Evolutionary conservation across 2,329 filamentous ascomycete genomes (phyloP).

Genomic region (Diaporthe nobilis): DNA sequence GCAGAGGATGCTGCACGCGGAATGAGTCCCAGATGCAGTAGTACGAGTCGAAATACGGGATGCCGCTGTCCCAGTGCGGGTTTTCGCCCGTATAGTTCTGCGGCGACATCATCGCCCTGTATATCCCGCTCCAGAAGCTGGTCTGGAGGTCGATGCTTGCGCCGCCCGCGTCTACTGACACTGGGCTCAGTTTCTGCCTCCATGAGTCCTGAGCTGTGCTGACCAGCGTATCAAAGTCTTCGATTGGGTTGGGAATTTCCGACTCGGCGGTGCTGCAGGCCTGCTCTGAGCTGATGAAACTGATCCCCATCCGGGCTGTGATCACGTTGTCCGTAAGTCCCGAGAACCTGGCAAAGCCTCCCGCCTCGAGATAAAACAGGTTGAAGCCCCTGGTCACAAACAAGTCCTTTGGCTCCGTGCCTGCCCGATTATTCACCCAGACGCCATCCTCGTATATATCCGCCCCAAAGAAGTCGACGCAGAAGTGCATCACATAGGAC

Average conservation of each 20-base stretch:
- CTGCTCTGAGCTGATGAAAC: conserved; percentile 72
- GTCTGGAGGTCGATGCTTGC: conserved; percentile 66
- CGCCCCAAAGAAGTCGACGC: conserved; percentile 69
- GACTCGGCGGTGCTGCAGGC: conserved; percentile 74
- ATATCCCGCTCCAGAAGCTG: conserved; percentile 74
- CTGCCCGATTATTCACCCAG: conserved; percentile 57
- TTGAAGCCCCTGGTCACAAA: conserved; percentile 58
- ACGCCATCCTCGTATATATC: conserved; percentile 53
- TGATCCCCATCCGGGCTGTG: conserved; percentile 73
- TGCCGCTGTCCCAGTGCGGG: conserved; percentile 70
- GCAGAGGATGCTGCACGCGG: conserved; percentile 72
- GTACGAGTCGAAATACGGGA: conserved; percentile 74
- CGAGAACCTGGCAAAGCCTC: conserved; percentile 70
- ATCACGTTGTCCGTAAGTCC: conserved; percentile 61
- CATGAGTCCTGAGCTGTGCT: conserved; percentile 66
- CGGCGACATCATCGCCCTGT: conserved; percentile 73
- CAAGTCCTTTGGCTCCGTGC: conserved; percentile 54
- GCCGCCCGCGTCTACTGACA: conserved; percentile 63
- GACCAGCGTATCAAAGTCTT: conserved; percentile 68
- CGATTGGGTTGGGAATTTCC: conserved; percentile 72
- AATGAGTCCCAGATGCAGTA: conserved; percentile 75
- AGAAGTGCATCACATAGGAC: conserved; percentile 70
- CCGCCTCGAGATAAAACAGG: conserved; percentile 59
- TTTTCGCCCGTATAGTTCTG: conserved; percentile 79
- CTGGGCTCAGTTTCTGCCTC: conserved; percentile 68